Evolutionary conservation across 2,329 filamentous ascomycete genomes (phyloP).

Genomic region (Phaeoacremonium minimum): DNA sequence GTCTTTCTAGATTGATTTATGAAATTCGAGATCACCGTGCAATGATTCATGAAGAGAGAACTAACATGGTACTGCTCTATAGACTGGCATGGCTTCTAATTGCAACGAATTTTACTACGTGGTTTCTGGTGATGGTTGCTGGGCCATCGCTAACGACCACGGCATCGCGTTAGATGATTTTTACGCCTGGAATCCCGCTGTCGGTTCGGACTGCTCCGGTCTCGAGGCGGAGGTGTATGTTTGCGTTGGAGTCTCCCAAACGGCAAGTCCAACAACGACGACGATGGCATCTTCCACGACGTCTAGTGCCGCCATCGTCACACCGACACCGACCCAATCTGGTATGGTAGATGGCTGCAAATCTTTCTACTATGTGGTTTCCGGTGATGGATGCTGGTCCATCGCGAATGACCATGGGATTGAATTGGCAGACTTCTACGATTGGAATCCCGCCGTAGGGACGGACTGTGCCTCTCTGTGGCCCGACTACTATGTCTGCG

Average conservation of each 20-base stretch:
- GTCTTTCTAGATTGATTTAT: neutral
- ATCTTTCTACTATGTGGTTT: constrained; percentile 1
- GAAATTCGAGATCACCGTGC: neutral
- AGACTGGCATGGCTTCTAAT: neutral
- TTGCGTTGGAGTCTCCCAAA: neutral
- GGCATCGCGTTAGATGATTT: too few relatives aligned
- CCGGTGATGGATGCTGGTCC: neutral
- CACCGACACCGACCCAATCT: constrained; percentile 2
- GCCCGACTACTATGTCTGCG: constrained; percentile 1
- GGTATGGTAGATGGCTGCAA: constrained; percentile 3
- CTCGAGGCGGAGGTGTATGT: neutral
- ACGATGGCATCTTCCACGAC: neutral
- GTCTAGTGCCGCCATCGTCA: constrained; percentile 1
- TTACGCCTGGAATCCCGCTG: constrained; percentile 1
- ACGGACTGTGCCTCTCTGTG: neutral
- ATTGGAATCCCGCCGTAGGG: constrained; percentile 1
- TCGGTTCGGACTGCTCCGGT: neutral
- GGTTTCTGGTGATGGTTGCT: neutral
- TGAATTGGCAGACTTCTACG: neutral
- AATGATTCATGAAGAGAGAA: neutral
- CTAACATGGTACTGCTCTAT: too few relatives aligned
- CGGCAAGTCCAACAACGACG: neutral
- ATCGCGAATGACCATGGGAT: constrained; percentile 1
- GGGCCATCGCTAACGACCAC: neutral
- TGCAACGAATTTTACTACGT: neutral